Base-by-base conservation (phyloP, 148 eudicot species). In the Hydrangea macrophylla region DNA sequence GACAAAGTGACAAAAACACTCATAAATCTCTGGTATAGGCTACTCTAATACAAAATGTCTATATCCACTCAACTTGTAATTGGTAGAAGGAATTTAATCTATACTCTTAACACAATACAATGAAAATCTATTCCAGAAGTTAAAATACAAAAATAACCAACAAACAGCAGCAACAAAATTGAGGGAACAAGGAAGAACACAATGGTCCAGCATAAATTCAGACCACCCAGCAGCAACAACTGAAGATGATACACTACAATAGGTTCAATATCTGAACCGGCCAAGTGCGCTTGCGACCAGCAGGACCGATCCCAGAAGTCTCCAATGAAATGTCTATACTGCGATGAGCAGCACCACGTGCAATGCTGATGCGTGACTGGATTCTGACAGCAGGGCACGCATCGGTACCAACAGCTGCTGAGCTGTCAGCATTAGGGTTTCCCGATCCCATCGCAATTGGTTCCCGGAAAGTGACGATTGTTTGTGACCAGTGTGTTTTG, bases 311-410 rank as follows among this genome's bases (percentile, higher is more conserved):
- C 31, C 78, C 98, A 9, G 79, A 65, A 27, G 82, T 80, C 84
- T 94, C 98, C 58, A 94, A 31, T 4, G 98, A 90, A 69, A 94
- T 94, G 74, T 94, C 98, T 32, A 94, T 90, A 79, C 92, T 89
- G 6, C 98, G 98, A 72, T 90, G 96, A 73, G 82, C 77, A 48
- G 68, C 25, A 73, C 90, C 95, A 42, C 98, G 96, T 17, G 76
- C 98, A 31, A 94, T 75, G 75, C 98, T 94, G 70, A 94, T 84
- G 66, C 97, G 88, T 60, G 82, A 63, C 9, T 71, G 89, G 57
- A 94, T 69, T 79, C 76, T 86, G 11, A 60, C 69, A 31, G 89
- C 95, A 28, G 95, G 96, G 75, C 79, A 79, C 33, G 80, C 79
- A 45, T 75, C 79, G 20, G 86, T 79, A 39, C 96, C 95, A 60